Conservation (phyloP, 495 filamentous ascomycete genomes). For the Chlorociboria aeruginascens region DNA sequence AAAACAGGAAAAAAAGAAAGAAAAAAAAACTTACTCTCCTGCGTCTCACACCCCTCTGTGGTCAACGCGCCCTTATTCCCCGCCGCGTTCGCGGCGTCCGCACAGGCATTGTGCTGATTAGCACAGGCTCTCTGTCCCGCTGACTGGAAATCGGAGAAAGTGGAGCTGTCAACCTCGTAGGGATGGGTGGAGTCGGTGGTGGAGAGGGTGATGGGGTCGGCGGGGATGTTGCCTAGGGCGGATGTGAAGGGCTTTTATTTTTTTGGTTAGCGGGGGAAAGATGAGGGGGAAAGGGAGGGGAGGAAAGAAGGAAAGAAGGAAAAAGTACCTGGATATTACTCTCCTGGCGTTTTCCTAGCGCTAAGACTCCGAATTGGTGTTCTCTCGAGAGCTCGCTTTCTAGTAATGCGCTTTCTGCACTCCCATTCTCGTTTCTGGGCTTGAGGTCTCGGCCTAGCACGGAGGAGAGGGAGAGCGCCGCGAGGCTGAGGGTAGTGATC, state of each 20-base stretch:
- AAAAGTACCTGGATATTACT: background rate
- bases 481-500: too few species aligned
- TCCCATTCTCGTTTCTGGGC: too few species aligned
- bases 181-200: constrained; percentile 24
- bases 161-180: constrained; percentile 38
- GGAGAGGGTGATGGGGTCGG: background rate
- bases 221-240: background rate
- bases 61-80: constrained; percentile 15
- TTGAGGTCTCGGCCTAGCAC: too few species aligned
- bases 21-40: constrained; percentile 19
- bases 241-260: background rate
- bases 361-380: background rate
- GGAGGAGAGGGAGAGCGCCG: too few species aligned
- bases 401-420: too few species aligned
- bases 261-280: too few species aligned
- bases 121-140: constrained; percentile 37
- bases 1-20: too few species aligned
- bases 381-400: too few species aligned
- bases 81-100: constrained; percentile 37
- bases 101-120: constrained; percentile 40
- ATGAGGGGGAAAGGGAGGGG: too few species aligned
- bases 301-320: background rate
- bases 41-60: constrained; percentile 32
- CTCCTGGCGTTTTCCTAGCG: background rate
- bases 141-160: constrained; percentile 32